Conservation (phyloP, 1,284 basidiomycete species). For the Cutaneotrichosporon sp. region DNA sequence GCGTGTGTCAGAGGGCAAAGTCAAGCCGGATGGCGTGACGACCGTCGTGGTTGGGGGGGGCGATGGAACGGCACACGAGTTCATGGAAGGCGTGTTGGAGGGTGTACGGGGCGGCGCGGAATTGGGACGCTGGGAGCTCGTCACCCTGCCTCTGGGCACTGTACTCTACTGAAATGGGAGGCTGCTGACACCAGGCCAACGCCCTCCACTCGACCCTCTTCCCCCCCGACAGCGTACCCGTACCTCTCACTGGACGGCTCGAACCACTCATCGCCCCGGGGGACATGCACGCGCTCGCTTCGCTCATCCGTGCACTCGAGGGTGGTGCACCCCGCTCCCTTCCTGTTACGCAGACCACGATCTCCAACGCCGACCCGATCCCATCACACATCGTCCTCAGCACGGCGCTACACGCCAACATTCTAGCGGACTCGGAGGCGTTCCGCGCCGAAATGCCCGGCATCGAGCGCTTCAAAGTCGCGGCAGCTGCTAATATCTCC, state of each 20-base stretch:
- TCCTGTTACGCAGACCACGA: conserved; percentile 60
- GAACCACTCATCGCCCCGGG: background rate
- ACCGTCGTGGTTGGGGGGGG: conserved; percentile 70
- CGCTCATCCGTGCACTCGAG: conserved; percentile 40
- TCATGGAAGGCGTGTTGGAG: conserved; percentile 63
- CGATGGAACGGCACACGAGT: conserved; percentile 86
- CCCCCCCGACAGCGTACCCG: conserved; percentile 42
- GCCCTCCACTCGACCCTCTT: conserved; percentile 68
- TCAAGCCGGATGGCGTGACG: conserved; percentile 67
- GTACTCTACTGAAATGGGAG: conserved; percentile 19
- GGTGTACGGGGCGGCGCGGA: background rate
- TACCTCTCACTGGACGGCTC: background rate
- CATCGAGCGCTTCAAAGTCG: conserved; percentile 80
- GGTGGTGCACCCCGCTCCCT: conserved; percentile 58
- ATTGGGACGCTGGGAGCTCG: conserved; percentile 43
- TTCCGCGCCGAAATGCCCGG: conserved; percentile 69
- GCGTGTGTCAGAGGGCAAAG: conserved; percentile 51
- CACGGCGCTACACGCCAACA: conserved; percentile 76
- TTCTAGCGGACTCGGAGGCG: conserved; percentile 75
- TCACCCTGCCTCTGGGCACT: conserved; percentile 72
- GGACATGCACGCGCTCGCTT: conserved; percentile 12
- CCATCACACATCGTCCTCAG: conserved; percentile 56
- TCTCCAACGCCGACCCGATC: conserved; percentile 62
- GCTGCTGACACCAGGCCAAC: conserved; percentile 62
- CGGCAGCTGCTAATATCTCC: conserved; percentile 70